A percentile compares a stretch with the other conserved stretches of the same genome.
These are phyloP conservation scores for Amylostereum chailletii DNA, from an alignment of 1,284 basidiomycete species.

Conservation along the genomic window DNA sequence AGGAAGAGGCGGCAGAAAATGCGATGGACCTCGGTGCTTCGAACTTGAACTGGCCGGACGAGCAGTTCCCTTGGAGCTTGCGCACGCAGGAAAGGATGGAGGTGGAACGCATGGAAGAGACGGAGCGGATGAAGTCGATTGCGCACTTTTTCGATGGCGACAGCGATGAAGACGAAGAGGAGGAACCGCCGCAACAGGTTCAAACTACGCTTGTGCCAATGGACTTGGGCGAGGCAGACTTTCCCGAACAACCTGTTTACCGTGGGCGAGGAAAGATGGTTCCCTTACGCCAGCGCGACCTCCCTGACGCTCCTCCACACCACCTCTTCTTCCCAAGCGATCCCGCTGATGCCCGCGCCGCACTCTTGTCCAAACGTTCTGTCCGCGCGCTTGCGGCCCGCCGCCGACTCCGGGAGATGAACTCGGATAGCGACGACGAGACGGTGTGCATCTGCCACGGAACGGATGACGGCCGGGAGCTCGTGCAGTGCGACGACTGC, in stretches of 20 bases:
- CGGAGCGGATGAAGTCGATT: not conserved
- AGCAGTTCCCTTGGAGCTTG: not conserved
- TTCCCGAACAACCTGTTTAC: conserved; percentile 18
- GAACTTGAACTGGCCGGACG: conserved; percentile 13
- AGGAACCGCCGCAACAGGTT: not conserved
- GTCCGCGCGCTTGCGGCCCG: conserved; percentile 51
- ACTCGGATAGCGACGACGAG: conserved; percentile 30
- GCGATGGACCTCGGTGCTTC: conserved; percentile 16
- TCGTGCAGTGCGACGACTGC: conserved; percentile 73
- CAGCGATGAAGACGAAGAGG: not conserved
- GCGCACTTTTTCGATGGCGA: not conserved
- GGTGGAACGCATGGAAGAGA: not conserved
- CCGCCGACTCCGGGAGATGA: conserved; percentile 14
- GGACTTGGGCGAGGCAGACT: conserved; percentile 20
- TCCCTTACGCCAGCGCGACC: conserved; percentile 29
- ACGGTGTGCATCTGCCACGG: conserved; percentile 59
- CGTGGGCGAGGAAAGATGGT: conserved; percentile 55
- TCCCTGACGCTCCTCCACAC: conserved; percentile 10
- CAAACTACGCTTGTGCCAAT: conserved; percentile 13
- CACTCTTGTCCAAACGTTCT: conserved; percentile 58
- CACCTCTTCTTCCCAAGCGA: conserved; percentile 45
- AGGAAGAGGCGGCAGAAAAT: conserved; percentile 1
- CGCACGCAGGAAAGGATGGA: not conserved
- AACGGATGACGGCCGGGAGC: conserved; percentile 52
- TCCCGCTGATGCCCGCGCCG: conserved; percentile 64